These are phyloP conservation scores for Cyberlindnera mycetangii DNA, from an alignment of 805 yeast species.

Conservation along the genomic window DNA sequence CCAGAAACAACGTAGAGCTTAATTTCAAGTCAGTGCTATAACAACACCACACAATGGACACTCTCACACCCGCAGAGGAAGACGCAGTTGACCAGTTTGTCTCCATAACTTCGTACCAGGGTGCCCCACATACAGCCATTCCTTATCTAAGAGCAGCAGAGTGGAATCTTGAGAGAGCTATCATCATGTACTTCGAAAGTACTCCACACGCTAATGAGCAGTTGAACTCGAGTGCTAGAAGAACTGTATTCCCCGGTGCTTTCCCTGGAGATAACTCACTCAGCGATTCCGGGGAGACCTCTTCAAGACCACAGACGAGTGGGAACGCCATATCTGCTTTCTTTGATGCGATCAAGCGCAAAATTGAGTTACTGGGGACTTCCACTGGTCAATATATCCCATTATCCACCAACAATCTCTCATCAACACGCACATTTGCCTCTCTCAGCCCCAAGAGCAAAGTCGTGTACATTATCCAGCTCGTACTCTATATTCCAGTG, in stretches of 20 bases:
- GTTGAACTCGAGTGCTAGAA: constrained; percentile 18
- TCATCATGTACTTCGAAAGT: constrained; percentile 25
- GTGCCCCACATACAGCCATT: constrained; percentile 22
- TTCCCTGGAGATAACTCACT: constrained; percentile 20
- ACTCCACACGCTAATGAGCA: constrained; percentile 25
- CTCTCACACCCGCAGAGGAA: constrained; percentile 14
- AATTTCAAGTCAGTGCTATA: too few species aligned
- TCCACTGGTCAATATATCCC: constrained; percentile 27
- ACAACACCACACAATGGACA: constrained; percentile 18
- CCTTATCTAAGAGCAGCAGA: constrained; percentile 26
- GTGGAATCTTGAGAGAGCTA: constrained; percentile 40
- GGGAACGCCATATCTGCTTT: constrained; percentile 18
- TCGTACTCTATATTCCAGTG: constrained; percentile 34
- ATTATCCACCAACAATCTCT: constrained; percentile 24
- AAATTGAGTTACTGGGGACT: constrained; percentile 23
- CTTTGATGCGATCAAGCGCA: constrained; percentile 27
- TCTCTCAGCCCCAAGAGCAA: constrained; percentile 27
- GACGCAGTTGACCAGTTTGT: constrained; percentile 14
- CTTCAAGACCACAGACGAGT: constrained; percentile 1
- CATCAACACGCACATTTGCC: constrained; percentile 8
- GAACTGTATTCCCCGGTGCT: constrained; percentile 18
- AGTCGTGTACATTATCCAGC: constrained; percentile 27
- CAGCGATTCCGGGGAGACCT: background rate
- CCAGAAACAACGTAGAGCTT: too few species aligned
- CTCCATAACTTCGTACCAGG: constrained; percentile 21